Percentiles rank a stretch among this genome's conserved stretches.
These are phyloP conservation scores for Coemansia sp. DNA, from an alignment of 192 early-diverging fungal genomes.

Conservation along the genomic window DNA sequence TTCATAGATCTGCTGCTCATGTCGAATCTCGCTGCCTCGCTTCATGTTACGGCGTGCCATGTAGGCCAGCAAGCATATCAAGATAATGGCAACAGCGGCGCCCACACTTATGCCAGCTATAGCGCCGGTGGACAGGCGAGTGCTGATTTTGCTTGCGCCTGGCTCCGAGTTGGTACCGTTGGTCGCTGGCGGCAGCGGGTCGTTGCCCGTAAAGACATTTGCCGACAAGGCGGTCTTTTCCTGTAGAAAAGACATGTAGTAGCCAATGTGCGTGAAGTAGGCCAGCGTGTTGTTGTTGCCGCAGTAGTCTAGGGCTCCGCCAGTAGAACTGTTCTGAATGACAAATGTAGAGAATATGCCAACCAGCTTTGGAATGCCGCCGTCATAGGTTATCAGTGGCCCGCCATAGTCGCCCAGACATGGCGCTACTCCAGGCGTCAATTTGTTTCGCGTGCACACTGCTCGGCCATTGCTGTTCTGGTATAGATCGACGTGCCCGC, in stretches of 20 bases:
- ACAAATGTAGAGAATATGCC: slow-evolving; percentile 40
- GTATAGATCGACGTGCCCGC: slow-evolving; percentile 22
- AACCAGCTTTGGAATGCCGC: slow-evolving; percentile 33
- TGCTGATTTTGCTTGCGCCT: not conserved
- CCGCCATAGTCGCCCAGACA: slow-evolving; percentile 49
- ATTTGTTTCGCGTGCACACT: slow-evolving; percentile 41
- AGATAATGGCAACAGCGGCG: slow-evolving; percentile 25
- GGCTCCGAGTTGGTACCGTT: slow-evolving; percentile 12
- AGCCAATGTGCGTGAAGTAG: slow-evolving; percentile 40
- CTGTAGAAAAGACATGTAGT: slow-evolving; percentile 42
- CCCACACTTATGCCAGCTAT: slow-evolving; percentile 43
- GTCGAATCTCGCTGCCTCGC: slow-evolving; percentile 26
- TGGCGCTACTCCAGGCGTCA: slow-evolving; percentile 33
- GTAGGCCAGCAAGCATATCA: slow-evolving; percentile 26
- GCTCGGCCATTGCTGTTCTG: slow-evolving; percentile 44
- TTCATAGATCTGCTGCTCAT: slow-evolving; percentile 48
- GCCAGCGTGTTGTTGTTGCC: slow-evolving; percentile 38
- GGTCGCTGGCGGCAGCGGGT: slow-evolving; percentile 18
- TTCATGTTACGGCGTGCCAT: slow-evolving; percentile 19
- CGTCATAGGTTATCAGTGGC: slow-evolving; percentile 37
- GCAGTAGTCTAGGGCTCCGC: slow-evolving; percentile 29
- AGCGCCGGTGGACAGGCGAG: slow-evolving; percentile 31
- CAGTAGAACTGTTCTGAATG: slow-evolving; percentile 8
- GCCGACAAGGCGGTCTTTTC: slow-evolving; percentile 28
- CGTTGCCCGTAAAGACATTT: slow-evolving; percentile 44